Conservation (phyloP, 2,329 filamentous ascomycete species). For the Amphichorda felina region DNA sequence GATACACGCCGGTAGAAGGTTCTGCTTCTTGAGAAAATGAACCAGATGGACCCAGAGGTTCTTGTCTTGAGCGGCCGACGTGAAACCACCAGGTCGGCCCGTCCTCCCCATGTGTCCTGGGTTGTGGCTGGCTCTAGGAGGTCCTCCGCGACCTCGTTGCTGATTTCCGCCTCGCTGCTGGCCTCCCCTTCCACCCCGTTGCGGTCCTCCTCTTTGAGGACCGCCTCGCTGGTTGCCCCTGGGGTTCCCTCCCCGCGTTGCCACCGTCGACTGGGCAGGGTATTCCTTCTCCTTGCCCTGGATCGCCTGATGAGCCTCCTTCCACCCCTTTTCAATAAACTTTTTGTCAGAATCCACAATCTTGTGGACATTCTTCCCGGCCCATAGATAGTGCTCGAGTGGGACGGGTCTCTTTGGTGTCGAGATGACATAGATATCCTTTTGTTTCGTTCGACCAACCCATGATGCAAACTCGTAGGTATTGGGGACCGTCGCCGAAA, state of each 20-base stretch:
- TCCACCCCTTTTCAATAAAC: conserved; percentile 90
- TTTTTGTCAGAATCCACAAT: conserved; percentile 90
- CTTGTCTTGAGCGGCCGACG: conserved; percentile 85
- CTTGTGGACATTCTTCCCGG: conserved; percentile 81
- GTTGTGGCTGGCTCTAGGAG: conserved; percentile 46
- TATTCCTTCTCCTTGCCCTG: conserved; percentile 71
- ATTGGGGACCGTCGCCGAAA: conserved; percentile 95
- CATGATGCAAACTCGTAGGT: conserved; percentile 97
- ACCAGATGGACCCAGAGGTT: conserved; percentile 96
- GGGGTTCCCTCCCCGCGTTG: conserved; percentile 23
- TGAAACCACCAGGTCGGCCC: conserved; percentile 74
- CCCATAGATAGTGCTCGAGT: conserved; percentile 93
- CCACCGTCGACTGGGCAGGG: conserved; percentile 21
- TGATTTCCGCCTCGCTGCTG: conserved; percentile 37
- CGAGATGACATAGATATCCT: conserved; percentile 97
- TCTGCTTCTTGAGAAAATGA: conserved; percentile 78
- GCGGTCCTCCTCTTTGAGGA: conserved; percentile 34
- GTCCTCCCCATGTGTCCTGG: conserved; percentile 83
- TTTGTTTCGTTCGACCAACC: conserved; percentile 96
- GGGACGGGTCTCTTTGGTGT: conserved; percentile 92
- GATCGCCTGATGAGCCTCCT: conserved; percentile 74
- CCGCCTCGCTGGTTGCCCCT: conserved; percentile 26
- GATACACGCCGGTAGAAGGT: conserved; percentile 82
- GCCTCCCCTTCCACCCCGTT: conserved; percentile 29
- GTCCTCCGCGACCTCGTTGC: conserved; percentile 38